Evolutionary conservation across 2,329 filamentous ascomycete species (phyloP), one percentile per base, ranked within the genome.

Genomic region (Penicillium sp.): DNA sequence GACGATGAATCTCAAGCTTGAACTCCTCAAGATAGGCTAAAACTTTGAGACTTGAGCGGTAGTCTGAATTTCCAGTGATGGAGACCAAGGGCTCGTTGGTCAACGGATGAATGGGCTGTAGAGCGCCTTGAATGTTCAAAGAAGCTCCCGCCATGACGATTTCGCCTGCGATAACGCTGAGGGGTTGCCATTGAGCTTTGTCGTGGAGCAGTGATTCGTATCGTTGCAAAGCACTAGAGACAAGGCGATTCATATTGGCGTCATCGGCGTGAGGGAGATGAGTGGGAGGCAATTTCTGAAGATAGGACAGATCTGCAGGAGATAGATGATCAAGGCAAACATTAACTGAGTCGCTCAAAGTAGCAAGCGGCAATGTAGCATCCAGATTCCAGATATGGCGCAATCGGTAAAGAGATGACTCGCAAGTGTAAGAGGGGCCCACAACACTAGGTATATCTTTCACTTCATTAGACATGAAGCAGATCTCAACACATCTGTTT

Each of bases 401-500:
- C 29, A 77, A 65, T 33, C 75, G 73, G 58, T 77, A 77, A 22
- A 77, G 56, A 41, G 63, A 68, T 2, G 75, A 77, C 57, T 77
- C 71, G 33, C 68, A 70, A 1, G 69, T 72, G 64, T 77, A 77
- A 22, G 68, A 67, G 21, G 74, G 72, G n/a, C 66, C 62, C 29
- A 62, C 41, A 21, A 62, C 57, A 33, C 45, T 37, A 31, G 58
- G 49, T 19, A 57, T 53, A 19, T 60, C 46, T 14, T 61, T 60
- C 9, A 63, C 31, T 33, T 77, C 73, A 1, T 75, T 74, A 5
- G 77, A 69, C 60, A 86, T 81, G 46, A 99, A 80, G 68, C 88
- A 95, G 10, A 99, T 89, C 74, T 99, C 96, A 26, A 97, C 83
- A 48, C 92, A 92, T 72, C 95, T 86, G 75, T 99, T 99, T 56